These are phyloP conservation scores for Yamadazyma nakazawae DNA, from an alignment of 805 yeast species.

Conservation along the genomic window DNA sequence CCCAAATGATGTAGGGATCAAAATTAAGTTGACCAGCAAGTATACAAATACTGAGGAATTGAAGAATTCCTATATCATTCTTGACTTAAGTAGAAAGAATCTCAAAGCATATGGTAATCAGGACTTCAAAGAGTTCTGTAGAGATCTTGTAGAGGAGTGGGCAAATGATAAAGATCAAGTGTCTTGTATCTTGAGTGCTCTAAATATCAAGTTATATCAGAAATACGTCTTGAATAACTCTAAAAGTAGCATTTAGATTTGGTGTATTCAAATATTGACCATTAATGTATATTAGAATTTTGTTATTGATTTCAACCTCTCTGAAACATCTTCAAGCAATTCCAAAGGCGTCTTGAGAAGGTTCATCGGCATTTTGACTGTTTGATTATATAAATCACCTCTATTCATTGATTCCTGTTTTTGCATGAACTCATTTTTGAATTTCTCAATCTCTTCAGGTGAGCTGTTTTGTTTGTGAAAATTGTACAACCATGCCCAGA, in stretches of 20 bases:
- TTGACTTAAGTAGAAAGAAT: slow-evolving; percentile 55
- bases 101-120: slow-evolving; percentile 49
- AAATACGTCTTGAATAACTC: slow-evolving; percentile 15
- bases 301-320: slow-evolving; percentile 9
- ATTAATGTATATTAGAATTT: slow-evolving; percentile 5
- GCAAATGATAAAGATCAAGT: slow-evolving; percentile 64
- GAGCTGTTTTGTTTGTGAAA: slow-evolving; percentile 40
- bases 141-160: slow-evolving; percentile 62
- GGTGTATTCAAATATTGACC: neutral
- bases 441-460: slow-evolving; percentile 30
- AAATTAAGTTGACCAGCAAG: slow-evolving; percentile 53
- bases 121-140: slow-evolving; percentile 37
- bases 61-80: slow-evolving; percentile 45
- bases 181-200: slow-evolving; percentile 74
- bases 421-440: slow-evolving; percentile 34
- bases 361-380: slow-evolving; percentile 48
- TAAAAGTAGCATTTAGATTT: neutral
- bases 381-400: slow-evolving; percentile 59
- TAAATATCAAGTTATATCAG: slow-evolving; percentile 65
- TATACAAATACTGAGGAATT: slow-evolving; percentile 25
- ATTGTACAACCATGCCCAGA: slow-evolving; percentile 65
- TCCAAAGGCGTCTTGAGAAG: slow-evolving; percentile 39
- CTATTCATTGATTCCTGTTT: slow-evolving; percentile 50
- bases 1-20: slow-evolving; percentile 47
- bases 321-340: slow-evolving; percentile 32